Evolutionary conservation across 2,329 filamentous ascomycete species (phyloP).

Genomic region (Pseudocercospora fuligena): DNA sequence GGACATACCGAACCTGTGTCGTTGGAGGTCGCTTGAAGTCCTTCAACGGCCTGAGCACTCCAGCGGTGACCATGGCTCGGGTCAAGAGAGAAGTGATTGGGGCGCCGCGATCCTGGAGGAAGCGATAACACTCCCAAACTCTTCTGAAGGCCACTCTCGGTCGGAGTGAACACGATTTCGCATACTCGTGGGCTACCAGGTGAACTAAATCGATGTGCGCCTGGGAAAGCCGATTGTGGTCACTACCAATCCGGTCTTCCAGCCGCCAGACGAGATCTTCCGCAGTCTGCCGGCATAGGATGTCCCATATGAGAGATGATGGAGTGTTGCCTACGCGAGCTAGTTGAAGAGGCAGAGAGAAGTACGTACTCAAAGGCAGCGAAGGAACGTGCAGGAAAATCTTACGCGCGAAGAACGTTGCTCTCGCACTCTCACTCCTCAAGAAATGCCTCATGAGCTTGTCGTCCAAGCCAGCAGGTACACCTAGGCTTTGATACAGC

Average conservation of each 20-base stretch:
- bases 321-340: not conserved
- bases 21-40: conserved; percentile 41
- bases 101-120: conserved; percentile 48
- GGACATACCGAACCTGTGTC: conserved; percentile 49
- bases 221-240: conserved; percentile 24
- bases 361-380: conserved; percentile 5
- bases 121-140: conserved; percentile 54
- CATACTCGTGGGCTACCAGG: conserved; percentile 50
- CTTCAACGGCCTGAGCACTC: conserved; percentile 51
- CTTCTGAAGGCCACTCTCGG: conserved; percentile 51
- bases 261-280: conserved; percentile 9
- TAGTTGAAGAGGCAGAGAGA: conserved; percentile 6
- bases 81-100: conserved; percentile 51
- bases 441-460: conserved; percentile 13
- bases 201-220: conserved; percentile 52
- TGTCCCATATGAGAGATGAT: conserved; percentile 27
- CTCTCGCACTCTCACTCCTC: not conserved
- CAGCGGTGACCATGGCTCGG: conserved; percentile 57
- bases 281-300: conserved; percentile 30
- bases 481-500: conserved; percentile 6
- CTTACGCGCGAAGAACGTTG: not conserved
- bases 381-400: conserved; percentile 8
- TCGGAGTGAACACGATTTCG: conserved; percentile 43
- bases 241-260: not conserved
- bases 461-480: conserved; percentile 7